phyloP scores from a whole-genome alignment of 192 early-diverging fungal genomes.

The Coemansia sp. region DNA sequence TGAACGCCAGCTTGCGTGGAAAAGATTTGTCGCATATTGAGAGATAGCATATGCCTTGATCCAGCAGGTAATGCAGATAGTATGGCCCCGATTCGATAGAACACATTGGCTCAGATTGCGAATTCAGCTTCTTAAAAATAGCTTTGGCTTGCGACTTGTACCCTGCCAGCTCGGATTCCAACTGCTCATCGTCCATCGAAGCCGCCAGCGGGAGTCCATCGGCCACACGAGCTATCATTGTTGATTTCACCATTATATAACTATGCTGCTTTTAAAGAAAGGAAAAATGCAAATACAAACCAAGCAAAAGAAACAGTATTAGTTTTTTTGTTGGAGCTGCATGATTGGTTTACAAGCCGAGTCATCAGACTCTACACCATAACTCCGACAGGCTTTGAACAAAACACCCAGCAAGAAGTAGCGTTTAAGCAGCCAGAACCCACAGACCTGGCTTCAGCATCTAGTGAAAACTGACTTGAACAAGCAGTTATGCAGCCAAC shows the following conservation, averaged over 20 bases:
- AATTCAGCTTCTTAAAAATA: slow-evolving; percentile 84
- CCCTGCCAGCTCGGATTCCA: slow-evolving; percentile 80
- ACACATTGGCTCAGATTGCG: slow-evolving; percentile 84
- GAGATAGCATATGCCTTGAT: slow-evolving; percentile 90
- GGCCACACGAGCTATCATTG: slow-evolving; percentile 87
- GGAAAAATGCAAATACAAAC: neutral
- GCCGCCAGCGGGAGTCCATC: slow-evolving; percentile 94
- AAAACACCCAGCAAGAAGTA: no score
- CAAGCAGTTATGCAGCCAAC: no score
- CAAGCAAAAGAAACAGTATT: no score
- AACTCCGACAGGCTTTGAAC: no score
- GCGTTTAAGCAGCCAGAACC: no score
- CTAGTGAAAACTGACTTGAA: no score
- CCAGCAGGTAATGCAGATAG: slow-evolving; percentile 92
- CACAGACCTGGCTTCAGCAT: no score
- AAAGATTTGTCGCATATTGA: slow-evolving; percentile 92
- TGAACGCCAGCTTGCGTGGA: slow-evolving; percentile 90
- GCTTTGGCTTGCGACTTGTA: slow-evolving; percentile 92
- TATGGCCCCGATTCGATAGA: slow-evolving; percentile 91
- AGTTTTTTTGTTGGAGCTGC: no score
- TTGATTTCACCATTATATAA: slow-evolving; percentile 81
- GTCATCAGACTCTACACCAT: no score
- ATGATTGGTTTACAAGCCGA: no score
- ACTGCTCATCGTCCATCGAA: slow-evolving; percentile 88
- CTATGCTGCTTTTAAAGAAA: neutral